Evolutionary conservation across 331 rosid genomes (phyloP).

Genomic region (Malus hybrid): DNA sequence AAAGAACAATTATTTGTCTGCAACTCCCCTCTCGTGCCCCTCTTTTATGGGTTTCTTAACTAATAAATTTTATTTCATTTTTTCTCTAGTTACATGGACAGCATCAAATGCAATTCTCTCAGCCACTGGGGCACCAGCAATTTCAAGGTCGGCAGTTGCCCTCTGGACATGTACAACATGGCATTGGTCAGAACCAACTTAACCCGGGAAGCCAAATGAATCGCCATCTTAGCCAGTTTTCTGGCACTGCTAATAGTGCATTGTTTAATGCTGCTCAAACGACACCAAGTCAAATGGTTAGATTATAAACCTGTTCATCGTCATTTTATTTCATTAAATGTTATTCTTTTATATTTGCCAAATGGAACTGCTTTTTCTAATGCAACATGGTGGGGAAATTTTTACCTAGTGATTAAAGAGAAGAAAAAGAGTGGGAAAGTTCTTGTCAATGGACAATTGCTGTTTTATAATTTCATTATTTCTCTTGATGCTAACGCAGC

Average conservation of each 20-base stretch:
- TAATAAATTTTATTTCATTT: slow-evolving; percentile 4
- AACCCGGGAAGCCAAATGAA: slow-evolving; percentile 87
- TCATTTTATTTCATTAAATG: neutral
- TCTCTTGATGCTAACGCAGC: neutral
- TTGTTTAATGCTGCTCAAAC: slow-evolving; percentile 85
- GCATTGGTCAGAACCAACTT: slow-evolving; percentile 83
- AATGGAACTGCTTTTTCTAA: neutral
- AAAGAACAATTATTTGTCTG: slow-evolving; percentile 7
- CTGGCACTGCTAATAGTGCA: slow-evolving; percentile 71
- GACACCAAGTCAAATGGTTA: slow-evolving; percentile 83
- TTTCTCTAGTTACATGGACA: slow-evolving; percentile 71
- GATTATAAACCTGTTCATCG: slow-evolving; percentile 5
- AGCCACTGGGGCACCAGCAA: slow-evolving; percentile 77
- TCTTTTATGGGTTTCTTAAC: neutral
- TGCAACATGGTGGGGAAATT: neutral
- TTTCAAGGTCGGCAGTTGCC: slow-evolving; percentile 88
- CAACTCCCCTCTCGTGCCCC: neutral
- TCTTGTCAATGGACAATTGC: neutral
- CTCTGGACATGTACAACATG: slow-evolving; percentile 80
- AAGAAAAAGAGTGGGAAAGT: neutral
- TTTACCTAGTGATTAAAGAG: neutral
- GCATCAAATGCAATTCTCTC: slow-evolving; percentile 90
- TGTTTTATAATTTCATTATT: neutral
- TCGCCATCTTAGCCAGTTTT: slow-evolving; percentile 72
- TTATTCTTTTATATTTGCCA: neutral